Evolutionary conservation across 495 filamentous ascomycete species (phyloP).

Genomic region (Penicillium angulare): DNA sequence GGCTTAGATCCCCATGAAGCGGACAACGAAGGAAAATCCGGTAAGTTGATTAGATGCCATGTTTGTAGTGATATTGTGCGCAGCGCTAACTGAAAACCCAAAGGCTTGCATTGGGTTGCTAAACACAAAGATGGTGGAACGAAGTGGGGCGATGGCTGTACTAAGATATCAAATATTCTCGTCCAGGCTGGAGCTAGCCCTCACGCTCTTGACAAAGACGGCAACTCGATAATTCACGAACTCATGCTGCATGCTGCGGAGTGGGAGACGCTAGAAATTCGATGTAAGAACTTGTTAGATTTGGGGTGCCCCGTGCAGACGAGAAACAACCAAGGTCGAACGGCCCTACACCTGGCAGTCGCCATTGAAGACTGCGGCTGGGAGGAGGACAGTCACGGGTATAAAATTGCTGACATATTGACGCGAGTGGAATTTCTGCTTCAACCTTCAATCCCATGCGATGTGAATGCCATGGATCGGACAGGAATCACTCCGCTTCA

Average conservation of each 20-base stretch:
- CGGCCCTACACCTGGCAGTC: neutral
- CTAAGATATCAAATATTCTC: neutral
- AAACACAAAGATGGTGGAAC: neutral
- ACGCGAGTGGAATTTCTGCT: slow-evolving; percentile 7
- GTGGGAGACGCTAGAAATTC: neutral
- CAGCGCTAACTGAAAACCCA: neutral
- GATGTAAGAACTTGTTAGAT: neutral
- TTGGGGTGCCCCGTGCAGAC: neutral
- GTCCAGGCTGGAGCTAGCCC: slow-evolving; percentile 18
- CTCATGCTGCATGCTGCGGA: neutral
- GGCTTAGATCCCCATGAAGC: neutral
- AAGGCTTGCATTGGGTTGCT: neutral
- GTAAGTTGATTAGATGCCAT: neutral
- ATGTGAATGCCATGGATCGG: slow-evolving; percentile 75
- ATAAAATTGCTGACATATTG: neutral
- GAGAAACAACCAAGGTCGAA: no score
- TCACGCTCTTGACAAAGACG: slow-evolving; percentile 16
- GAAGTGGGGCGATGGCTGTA: no score
- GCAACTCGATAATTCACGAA: slow-evolving; percentile 25
- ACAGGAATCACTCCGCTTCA: slow-evolving; percentile 83
- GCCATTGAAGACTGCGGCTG: neutral
- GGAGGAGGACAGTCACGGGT: neutral
- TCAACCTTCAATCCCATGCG: slow-evolving; percentile 39
- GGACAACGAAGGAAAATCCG: slow-evolving; percentile 7
- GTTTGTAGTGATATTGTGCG: neutral